Base-by-base conservation (phyloP, 768 basidiomycete species). In the Megacollybia marginata region DNA sequence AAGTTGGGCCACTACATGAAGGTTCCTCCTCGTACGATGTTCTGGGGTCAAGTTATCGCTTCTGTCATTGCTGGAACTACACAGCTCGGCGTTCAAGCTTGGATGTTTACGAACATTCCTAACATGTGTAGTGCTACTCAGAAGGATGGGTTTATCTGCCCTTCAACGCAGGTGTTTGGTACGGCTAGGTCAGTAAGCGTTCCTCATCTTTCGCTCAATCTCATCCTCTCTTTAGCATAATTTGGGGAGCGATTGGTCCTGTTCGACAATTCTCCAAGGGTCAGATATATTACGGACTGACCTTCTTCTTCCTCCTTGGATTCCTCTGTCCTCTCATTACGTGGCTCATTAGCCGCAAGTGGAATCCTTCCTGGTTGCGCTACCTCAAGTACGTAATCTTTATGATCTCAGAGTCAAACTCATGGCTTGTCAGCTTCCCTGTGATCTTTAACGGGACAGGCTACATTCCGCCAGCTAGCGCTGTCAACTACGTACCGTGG, bases 181-280 rank as follows among this genome's bases (percentile, higher is more conserved):
- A 87, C 85, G 2, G 88, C 88, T 18, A 81, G 23, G 23, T 28
- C 2, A 28, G 23, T 6, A 28, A 28, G 23, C 23, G 23, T 28
- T 28, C 23, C 6, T 28, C 23, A 28, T 6, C 23, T 28, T 28
- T 6, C 4, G 23, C 6, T 28, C 23, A 28, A 28, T 6, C 23
- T 28, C 23, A 28, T 28, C 23, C 23, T 28, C 23, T 28, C 23
- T 28, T 28, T 28, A 28, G 79, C 51, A 77, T 92, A 53, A 76
- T 91, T 54, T 89, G 82, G 83, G 86, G 90, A 52, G 85, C 88
- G 53, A 86, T 92, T 49, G 88, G 89, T 1, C 89, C 89, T 6
- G 69, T 66, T 32, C 72, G 79, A n/a, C 74, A 82, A 59, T 91
- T 87, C 71, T 85, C 79, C 2, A 44, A 67, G 15, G 86, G 85